Percentiles rank a stretch among this genome's conserved stretches.
Evolutionary conservation across 768 basidiomycete genomes (phyloP).

Genomic region (Boletus subcaerulescens): DNA sequence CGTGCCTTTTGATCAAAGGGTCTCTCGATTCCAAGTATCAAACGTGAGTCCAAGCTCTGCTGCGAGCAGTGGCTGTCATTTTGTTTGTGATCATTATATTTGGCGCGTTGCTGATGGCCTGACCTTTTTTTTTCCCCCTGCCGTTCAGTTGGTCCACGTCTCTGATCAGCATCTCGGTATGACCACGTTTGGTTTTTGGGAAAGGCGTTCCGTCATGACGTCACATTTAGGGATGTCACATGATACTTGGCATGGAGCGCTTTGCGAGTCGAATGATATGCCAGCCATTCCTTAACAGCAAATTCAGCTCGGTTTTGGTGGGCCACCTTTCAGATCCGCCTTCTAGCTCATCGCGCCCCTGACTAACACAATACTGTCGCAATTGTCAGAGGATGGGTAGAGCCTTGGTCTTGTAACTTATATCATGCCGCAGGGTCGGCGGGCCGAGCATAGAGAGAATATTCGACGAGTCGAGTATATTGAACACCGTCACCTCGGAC

Average conservation of each 20-base stretch:
- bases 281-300: conserved; percentile 8
- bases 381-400: not conserved
- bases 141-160: conserved; percentile 13
- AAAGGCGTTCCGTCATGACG: not conserved
- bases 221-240: conserved; percentile 20
- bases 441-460: not conserved
- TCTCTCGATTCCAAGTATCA: not conserved
- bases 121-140: not conserved
- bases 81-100: conserved; percentile 7
- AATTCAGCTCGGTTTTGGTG: not conserved
- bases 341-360: too few species aligned
- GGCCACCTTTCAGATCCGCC: not conserved
- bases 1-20: conserved; percentile 7
- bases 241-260: conserved; percentile 25
- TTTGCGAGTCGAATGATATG: conserved; percentile 3
- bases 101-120: not conserved
- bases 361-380: not conserved
- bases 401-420: not conserved
- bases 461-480: too few species aligned
- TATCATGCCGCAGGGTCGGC: too few species aligned
- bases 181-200: not conserved
- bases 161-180: conserved; percentile 13
- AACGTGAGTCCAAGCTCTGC: not conserved
- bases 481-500: too few species aligned
- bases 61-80: not conserved